Percentiles rank a stretch among this genome's conserved stretches.
Conservation (phyloP, 352 stramenopile genomes). For the Thraustochytrium striatum region DNA sequence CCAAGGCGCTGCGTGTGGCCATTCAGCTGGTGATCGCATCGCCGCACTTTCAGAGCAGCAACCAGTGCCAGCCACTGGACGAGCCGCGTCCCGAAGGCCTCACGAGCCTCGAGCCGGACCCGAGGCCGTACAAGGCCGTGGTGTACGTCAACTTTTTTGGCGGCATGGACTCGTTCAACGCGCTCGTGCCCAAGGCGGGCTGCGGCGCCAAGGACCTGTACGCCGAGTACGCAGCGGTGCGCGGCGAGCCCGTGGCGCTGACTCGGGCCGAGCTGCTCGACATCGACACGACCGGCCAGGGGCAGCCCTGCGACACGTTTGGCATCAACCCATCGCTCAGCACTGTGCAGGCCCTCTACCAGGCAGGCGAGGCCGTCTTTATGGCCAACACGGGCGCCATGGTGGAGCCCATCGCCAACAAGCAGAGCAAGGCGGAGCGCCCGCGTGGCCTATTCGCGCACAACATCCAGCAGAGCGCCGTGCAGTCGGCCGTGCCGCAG, state of each 20-base stretch:
- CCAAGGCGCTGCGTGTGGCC: conserved; percentile 43
- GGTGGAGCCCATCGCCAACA: conserved; percentile 60
- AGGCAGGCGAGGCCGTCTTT: conserved; percentile 58
- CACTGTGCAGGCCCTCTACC: conserved; percentile 58
- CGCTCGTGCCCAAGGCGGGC: conserved; percentile 57
- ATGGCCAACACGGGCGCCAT: conserved; percentile 63
- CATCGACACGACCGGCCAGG: conserved; percentile 14
- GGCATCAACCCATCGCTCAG: conserved; percentile 58
- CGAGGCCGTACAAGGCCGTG: conserved; percentile 59
- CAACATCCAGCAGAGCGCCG: conserved; percentile 54
- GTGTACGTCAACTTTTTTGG: conserved; percentile 61
- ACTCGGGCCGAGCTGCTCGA: background rate
- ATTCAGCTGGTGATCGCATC: conserved; percentile 56
- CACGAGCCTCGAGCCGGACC: background rate
- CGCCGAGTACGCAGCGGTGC: conserved; percentile 54
- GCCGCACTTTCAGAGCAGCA: conserved; percentile 60
- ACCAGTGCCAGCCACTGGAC: background rate
- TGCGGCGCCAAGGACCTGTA: conserved; percentile 56
- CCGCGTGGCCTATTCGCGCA: conserved; percentile 62
- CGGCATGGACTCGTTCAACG: conserved; percentile 60
- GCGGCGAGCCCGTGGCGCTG: background rate
- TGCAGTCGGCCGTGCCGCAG: conserved; percentile 57
- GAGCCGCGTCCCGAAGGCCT: no score
- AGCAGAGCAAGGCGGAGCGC: conserved; percentile 55
- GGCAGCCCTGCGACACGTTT: conserved; percentile 60